Base-by-base conservation (phyloP, 73 alveolate genomes). In the Halteria grandinella region DNA sequence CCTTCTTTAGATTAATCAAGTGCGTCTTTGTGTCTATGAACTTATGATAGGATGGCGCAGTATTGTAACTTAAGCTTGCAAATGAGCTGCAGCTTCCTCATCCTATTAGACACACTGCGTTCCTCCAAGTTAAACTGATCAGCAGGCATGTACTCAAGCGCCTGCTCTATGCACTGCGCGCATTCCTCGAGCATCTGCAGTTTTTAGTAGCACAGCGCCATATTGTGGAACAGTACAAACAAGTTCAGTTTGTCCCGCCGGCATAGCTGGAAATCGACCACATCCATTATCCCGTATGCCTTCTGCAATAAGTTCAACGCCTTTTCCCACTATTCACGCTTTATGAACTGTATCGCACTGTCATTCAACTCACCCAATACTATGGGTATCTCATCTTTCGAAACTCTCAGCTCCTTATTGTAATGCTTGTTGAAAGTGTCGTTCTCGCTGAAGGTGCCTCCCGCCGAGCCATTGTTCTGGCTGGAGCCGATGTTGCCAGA, bases 251-350 rank as follows among this genome's bases (percentile, higher is more conserved):
- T 77, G 50, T 77, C 88, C 48, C 88, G 27, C 0, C 63, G 48
- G 62, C 81, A 60, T 52, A 27, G 20, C 23, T 77, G 49, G 32
- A 77, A 62, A 36, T 77, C 75, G 1, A 77, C 82, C 37, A 83
- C 92, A 29, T 83, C 92, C 55, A 83, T 40, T 36, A 83, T 83
- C 14, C 92, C 92, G 50, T 83, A 63, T 0, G 92, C 85, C 36
- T 83, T 83, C 57, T 83, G 75, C 15, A 83, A 78, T 21, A 83
- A 77, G 34, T 53, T 82, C 51, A 82, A 71, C 1, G 85, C 86
- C 55, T 82, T 82, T n/a, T 82, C 91, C 18, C 40, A 71, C 27
- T 71, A 25, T 55, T 82, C 91, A 32, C 80, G 52, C 40, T 82
- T 57, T 0, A 82, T 59, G 28, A 70, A 82, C 28, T 70, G 44